Base-by-base conservation (phyloP, 1,139 yeast species). In the Magnusiomyces sp. region DNA sequence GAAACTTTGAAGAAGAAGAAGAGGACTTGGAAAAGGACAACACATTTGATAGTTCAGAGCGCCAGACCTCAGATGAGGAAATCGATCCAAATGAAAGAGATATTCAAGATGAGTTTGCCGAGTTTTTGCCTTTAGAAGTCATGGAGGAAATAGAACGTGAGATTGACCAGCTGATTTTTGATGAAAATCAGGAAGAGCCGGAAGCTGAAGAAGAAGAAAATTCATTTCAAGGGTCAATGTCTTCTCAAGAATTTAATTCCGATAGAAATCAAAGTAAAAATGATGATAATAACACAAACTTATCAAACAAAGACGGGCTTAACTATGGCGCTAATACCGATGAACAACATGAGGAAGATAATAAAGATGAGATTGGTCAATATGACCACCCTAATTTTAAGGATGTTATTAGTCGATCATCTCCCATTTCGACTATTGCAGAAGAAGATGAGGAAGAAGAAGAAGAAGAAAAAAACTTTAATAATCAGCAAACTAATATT, bases 211-310 rank as follows among this genome's bases (percentile, higher is more conserved):
- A 27, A 6, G 14, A 37, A n/a, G 40, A 42, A n/a, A 23, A 23
- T 23, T 23, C 29, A 23, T 23, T 23, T 23, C 6, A 23, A 23
- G 29, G 29, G 29, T 23, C 29, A 23, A 23, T 23, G 4, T 50
- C 47, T 43, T 44, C 50, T 13, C 41, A 47, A 14, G 44, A 50
- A 5, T 39, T 50, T 14, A 23, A 46, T 40, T 46, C 50, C n/a
- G n/a, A n/a, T n/a, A n/a, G n/a, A n/a, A n/a, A n/a, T n/a, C n/a
- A n/a, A n/a, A n/a, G n/a, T 3, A 46, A 40, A 32, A 43, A 34
- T 19, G 39, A 40, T 19, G n/a, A 36, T 7, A 29, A 43, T 23
- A 23, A 4, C 29, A 23, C 4, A 4, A 23, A 23, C 7, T 5
- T 23, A 7, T 7, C 29, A 23, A 23, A 23, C 29, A 23, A 23